Base-by-base conservation (phyloP, 2,329 filamentous ascomycete species). In the Colletotrichum tropicicola region DNA sequence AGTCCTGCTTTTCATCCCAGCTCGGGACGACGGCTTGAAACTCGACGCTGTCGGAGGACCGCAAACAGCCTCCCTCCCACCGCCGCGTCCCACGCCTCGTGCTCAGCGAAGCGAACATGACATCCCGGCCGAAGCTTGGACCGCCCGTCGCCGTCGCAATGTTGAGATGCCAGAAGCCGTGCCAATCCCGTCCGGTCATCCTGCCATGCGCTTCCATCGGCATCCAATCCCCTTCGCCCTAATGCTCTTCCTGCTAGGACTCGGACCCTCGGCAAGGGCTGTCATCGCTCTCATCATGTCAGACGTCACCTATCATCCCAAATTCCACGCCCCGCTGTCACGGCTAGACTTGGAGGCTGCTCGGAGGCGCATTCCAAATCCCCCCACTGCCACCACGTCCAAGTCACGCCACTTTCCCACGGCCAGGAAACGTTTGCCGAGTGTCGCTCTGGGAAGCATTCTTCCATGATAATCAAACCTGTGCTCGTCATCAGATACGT, bases 11-110 rank as follows among this genome's bases (percentile, higher is more conserved):
- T 45, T 39, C 59, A 58, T 63, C 63, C 51, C 45, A 66, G 63
- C 59, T 63, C 62, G 52, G 52, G 23, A 52, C 19, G 51, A 23
- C 21, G 32, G 52, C 56, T 66, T 63, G 62, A 66, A 66, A 66
- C 62, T 47, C 51, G 51, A 21, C 37, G 12, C 51, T 39, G 59
- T 61, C 58, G 32, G 45, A 65, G 51, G 17, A 58, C 43, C 12
- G 28, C 53, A 47, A 52, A 59, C 54, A 23, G 27, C 19, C 43
- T 25, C 23, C 19, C 5, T 27, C 15, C n/a, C 15, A 21, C 17
- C 19, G n/a, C 15, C 25, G 39, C 13, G 10, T 21, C 32, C 23
- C 19, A 37, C 17, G 23, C 21, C 27, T 13, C 21, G 13, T 23
- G 25, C 27, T 44, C 25, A n/a, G 39, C 52, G 25, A 44, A 19